Conservation (phyloP, 306 rosid genomes). For the Betula pendula region DNA sequence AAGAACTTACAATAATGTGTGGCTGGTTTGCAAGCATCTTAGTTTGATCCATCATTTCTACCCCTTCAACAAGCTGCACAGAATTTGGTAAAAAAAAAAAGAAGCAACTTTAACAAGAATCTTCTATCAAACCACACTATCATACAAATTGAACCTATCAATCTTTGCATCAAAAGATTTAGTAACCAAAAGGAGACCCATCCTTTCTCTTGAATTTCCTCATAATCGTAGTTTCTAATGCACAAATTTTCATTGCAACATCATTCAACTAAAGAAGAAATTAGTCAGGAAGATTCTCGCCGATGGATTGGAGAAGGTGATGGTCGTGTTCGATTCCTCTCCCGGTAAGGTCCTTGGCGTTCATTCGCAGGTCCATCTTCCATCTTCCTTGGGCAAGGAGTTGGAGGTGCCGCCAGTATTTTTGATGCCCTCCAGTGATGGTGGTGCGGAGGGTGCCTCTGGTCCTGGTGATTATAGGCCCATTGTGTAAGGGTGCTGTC, state of each 20-base stretch:
- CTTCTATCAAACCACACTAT: constrained; percentile 19
- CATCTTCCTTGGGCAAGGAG: too few species aligned
- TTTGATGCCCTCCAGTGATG: too few species aligned
- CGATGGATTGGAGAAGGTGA: too few species aligned
- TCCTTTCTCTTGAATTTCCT: neutral
- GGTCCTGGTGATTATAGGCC: too few species aligned
- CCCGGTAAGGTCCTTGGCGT: too few species aligned
- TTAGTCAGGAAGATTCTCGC: neutral
- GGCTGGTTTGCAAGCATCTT: constrained; percentile 72
- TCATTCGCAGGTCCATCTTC: too few species aligned
- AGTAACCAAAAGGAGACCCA: neutral
- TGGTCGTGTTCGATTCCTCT: too few species aligned
- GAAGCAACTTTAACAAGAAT: constrained; percentile 6
- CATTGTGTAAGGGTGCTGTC: too few species aligned
- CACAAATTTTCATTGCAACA: neutral
- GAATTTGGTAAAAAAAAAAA: constrained; percentile 20
- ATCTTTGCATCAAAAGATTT: constrained; percentile 1
- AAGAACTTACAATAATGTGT: constrained; percentile 79
- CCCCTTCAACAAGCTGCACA: constrained; percentile 84
- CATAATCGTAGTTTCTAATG: too few species aligned
- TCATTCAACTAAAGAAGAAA: neutral
- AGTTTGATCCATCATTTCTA: constrained; percentile 69
- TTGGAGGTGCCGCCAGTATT: too few species aligned
- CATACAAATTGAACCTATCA: neutral
- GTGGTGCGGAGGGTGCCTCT: too few species aligned